Evolutionary conservation across 345 rosid species (phyloP).

Genomic region (Kandelia obovata): DNA sequence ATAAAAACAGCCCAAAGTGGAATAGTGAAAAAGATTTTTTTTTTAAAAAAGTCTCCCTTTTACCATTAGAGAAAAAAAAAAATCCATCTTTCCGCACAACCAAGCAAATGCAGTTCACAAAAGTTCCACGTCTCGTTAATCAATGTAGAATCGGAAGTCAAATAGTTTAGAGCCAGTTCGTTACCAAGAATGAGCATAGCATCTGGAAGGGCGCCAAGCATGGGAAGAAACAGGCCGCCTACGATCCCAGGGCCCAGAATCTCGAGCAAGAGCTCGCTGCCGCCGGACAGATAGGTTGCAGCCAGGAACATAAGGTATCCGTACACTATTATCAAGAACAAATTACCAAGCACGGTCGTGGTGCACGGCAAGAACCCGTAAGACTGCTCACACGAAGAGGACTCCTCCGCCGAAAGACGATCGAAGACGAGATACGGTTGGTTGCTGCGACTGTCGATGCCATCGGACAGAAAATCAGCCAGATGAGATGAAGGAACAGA

Average conservation of each 20-base stretch:
- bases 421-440: slow-evolving; percentile 13
- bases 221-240: slow-evolving; percentile 90
- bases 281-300: slow-evolving; percentile 72
- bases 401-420: slow-evolving; percentile 10
- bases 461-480: slow-evolving; percentile 58
- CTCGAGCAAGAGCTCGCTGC: slow-evolving; percentile 90
- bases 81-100: background rate
- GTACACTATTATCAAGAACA: slow-evolving; percentile 70
- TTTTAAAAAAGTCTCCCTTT: too few species aligned
- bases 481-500: background rate
- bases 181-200: slow-evolving; percentile 95
- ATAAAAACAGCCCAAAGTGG: too few species aligned
- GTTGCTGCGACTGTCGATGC: slow-evolving; percentile 22
- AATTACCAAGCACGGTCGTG: slow-evolving; percentile 62
- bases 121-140: background rate
- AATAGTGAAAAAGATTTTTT: too few species aligned
- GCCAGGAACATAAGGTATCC: slow-evolving; percentile 77
- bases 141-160: too few species aligned
- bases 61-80: background rate
- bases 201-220: slow-evolving; percentile 94
- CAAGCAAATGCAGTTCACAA: background rate
- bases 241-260: slow-evolving; percentile 92
- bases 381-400: slow-evolving; percentile 70
- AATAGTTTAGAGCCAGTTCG: too few species aligned
- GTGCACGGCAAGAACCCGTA: slow-evolving; percentile 97